Conservation (phyloP, 73 alveolate species). For the Blepharisma stoltei region DNA sequence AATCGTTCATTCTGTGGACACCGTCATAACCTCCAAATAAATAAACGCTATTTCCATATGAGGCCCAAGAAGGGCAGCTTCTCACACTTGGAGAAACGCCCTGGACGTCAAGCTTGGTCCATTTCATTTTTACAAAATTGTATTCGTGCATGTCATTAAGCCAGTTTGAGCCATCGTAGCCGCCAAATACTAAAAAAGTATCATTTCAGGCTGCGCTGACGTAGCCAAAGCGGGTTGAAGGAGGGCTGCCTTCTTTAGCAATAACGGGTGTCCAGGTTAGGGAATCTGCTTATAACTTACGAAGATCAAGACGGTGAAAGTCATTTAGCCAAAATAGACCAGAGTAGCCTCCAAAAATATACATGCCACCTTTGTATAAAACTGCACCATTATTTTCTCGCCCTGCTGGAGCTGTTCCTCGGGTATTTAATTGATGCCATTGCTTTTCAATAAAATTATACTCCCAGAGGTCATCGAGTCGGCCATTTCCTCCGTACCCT, state of each 20-base stretch:
- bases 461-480: slow-evolving; percentile 32
- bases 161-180: slow-evolving; percentile 94
- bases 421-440: slow-evolving; percentile 20
- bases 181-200: slow-evolving; percentile 93
- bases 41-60: slow-evolving; percentile 41
- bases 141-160: slow-evolving; percentile 87
- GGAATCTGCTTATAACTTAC: background rate
- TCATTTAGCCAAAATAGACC: slow-evolving; percentile 78
- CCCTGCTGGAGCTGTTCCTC: slow-evolving; percentile 53
- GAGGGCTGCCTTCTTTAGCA: slow-evolving; percentile 23
- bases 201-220: slow-evolving; percentile 79
- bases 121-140: slow-evolving; percentile 71
- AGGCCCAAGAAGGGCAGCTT: slow-evolving; percentile 83
- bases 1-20: slow-evolving; percentile 75
- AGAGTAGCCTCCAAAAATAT: slow-evolving; percentile 89
- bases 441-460: slow-evolving; percentile 29
- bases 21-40: slow-evolving; percentile 91
- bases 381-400: slow-evolving; percentile 85
- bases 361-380: slow-evolving; percentile 88
- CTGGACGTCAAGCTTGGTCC: slow-evolving; percentile 35
- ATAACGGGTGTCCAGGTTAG: slow-evolving; percentile 6
- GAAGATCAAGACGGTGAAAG: slow-evolving; percentile 53
- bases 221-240: slow-evolving; percentile 31
- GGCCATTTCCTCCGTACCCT: slow-evolving; percentile 40
- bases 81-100: slow-evolving; percentile 64